Evolutionary conservation across 441 rosid genomes (phyloP).

Genomic region (Biscutella laevigata): DNA sequence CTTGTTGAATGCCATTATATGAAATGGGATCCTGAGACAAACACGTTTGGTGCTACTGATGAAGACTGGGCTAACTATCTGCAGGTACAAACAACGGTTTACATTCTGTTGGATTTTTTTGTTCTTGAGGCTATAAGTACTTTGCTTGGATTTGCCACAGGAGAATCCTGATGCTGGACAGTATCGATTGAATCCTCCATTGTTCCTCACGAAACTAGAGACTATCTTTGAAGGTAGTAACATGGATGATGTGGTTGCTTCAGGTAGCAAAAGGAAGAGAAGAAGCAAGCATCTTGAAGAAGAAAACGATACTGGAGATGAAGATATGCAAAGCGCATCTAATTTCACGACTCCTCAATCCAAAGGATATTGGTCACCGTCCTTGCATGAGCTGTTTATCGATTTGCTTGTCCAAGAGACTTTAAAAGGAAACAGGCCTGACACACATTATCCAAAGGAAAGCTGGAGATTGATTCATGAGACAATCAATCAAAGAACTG

Average conservation of each 20-base stretch:
- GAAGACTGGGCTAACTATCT: slow-evolving; percentile 36
- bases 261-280: slow-evolving; percentile 19
- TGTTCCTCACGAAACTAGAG: slow-evolving; percentile 26
- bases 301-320: slow-evolving; percentile 17
- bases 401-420: slow-evolving; percentile 32
- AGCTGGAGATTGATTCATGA: slow-evolving; percentile 33
- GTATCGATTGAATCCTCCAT: slow-evolving; percentile 29
- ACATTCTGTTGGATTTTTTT: neutral
- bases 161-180: slow-evolving; percentile 34
- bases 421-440: slow-evolving; percentile 30
- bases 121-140: neutral
- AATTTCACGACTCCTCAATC: slow-evolving; percentile 12
- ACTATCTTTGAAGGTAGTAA: slow-evolving; percentile 26
- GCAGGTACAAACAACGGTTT: slow-evolving; percentile 16
- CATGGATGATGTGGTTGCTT: slow-evolving; percentile 10
- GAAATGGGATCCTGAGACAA: slow-evolving; percentile 40
- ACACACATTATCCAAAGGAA: slow-evolving; percentile 31
- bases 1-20: slow-evolving; percentile 25
- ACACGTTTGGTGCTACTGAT: slow-evolving; percentile 33
- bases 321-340: slow-evolving; percentile 20
- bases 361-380: slow-evolving; percentile 33
- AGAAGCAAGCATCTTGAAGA: slow-evolving; percentile 1
- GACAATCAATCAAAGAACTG: slow-evolving; percentile 27
- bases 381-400: slow-evolving; percentile 35
- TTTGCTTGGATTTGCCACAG: slow-evolving; percentile 23